Evolutionary conservation across 2,329 filamentous ascomycete genomes (phyloP).

Genomic region (Venturia carpophila): DNA sequence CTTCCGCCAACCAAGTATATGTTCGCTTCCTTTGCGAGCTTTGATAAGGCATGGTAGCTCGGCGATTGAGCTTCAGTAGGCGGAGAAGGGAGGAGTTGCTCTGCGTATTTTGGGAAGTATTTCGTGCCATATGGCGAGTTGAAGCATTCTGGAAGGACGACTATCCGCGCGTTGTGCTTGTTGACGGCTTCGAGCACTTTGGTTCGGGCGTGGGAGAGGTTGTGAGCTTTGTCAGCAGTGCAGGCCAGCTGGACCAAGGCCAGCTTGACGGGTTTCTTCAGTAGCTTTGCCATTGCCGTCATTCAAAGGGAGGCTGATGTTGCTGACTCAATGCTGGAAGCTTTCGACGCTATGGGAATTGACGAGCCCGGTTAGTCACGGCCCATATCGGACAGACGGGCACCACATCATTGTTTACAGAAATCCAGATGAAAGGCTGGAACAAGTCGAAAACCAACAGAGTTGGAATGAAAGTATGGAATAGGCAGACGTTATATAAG

Average conservation of each 20-base stretch:
- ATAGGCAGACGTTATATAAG: no score
- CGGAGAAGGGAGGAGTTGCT: slow-evolving; percentile 72
- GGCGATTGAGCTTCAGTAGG: slow-evolving; percentile 64
- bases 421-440: no score
- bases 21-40: slow-evolving; percentile 68
- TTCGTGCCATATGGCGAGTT: slow-evolving; percentile 93
- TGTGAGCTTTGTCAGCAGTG: slow-evolving; percentile 67
- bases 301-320: neutral
- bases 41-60: slow-evolving; percentile 74
- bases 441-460: no score
- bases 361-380: neutral
- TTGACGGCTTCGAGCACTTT: slow-evolving; percentile 76
- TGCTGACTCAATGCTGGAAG: neutral
- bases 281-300: slow-evolving; percentile 20
- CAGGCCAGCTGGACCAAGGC: slow-evolving; percentile 43
- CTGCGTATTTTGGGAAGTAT: slow-evolving; percentile 87
- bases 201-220: slow-evolving; percentile 70
- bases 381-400: neutral
- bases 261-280: slow-evolving; percentile 33
- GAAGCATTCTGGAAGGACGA: slow-evolving; percentile 97
- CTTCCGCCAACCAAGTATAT: slow-evolving; percentile 85
- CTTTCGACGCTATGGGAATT: neutral
- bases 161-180: slow-evolving; percentile 64
- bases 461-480: no score
- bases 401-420: no score